Base-by-base conservation (phyloP, 2,329 filamentous ascomycete genomes). In the Stemphylium vesicarium region DNA sequence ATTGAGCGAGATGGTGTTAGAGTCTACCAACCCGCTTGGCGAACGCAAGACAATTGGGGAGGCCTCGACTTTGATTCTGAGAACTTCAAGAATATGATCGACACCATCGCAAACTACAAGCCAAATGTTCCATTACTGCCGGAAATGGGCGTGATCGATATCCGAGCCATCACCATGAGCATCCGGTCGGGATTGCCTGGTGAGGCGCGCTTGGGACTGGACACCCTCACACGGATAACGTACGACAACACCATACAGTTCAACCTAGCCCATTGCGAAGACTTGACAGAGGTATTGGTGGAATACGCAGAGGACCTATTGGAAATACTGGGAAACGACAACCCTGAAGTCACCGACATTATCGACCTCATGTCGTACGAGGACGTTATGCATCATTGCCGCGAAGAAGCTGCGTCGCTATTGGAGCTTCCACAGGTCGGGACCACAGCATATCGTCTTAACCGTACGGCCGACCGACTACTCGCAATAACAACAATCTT, bases 401-500 rank as follows among this genome's bases (percentile, higher is more conserved):
- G 88, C 29, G 75, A 85, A 4, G 94, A 97, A 72, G 84, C 87
- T 58, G 84, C 89, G 57, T 82, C 83, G 1, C 76, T 98, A 49
- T 87, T 89, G 63, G 88, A 93, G 44, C 81, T 90, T 18, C 85
- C 88, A 0, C 82, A 85, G 32, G 89, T 95, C 71, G 94, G 92
- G 2, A 90, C 88, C 2, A 78, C 83, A 12, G 89, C 88, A 26
- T 94, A 96, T 72, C 87, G 94, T 46, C 83, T 97, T 2, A 91
- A 96, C 68, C 87, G 90, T 44, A 90, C 93, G 2, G 92, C 93
- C 4, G 93, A 97, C 65, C 86, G 89, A 55, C 77, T 99, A 42
- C 88, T 98, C 51, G 96, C 92, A 69, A 89, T 98, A 61, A 96
- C 92, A 1, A 96, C 92, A 0, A 93, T 97, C 52, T 78, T 99